Percentiles rank a stretch among this genome's conserved stretches.
phyloP scores from a whole-genome alignment of 805 yeast species.

The Candida koratica region DNA sequence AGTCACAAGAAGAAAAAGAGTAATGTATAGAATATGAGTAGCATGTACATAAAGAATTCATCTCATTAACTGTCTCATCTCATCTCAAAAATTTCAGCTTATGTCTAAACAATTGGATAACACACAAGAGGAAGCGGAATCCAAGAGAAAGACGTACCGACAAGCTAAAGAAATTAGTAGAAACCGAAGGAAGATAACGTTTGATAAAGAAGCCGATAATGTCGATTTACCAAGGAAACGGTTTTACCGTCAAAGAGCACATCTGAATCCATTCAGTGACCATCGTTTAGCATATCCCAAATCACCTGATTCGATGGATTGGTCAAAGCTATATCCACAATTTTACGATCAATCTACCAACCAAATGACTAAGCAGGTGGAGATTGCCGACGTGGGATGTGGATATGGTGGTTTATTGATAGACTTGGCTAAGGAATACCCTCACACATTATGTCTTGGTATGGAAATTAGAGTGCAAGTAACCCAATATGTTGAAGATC shows the following conservation, averaged over 20 bases:
- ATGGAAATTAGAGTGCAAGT: conserved; percentile 99
- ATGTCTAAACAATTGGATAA: conserved; percentile 6
- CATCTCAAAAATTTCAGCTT: conserved; percentile 11
- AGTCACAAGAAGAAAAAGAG: conserved; percentile 9
- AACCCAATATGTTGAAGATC: conserved; percentile 92
- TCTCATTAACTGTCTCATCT: too few species aligned
- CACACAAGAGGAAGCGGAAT: conserved; percentile 26
- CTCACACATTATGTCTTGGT: conserved; percentile 74
- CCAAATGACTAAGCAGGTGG: conserved; percentile 53
- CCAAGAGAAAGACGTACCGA: conserved; percentile 49
- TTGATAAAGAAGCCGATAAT: conserved; percentile 27
- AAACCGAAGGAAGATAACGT: conserved; percentile 41
- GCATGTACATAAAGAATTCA: not conserved
- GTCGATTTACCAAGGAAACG: conserved; percentile 73
- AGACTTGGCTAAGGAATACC: conserved; percentile 73
- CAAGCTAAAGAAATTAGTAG: conserved; percentile 31
- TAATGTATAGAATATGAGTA: conserved; percentile 1
- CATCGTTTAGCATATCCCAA: conserved; percentile 86
- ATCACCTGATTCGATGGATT: conserved; percentile 80
- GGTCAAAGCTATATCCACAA: conserved; percentile 74
- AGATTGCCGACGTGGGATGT: conserved; percentile 95
- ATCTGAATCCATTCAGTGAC: conserved; percentile 95
- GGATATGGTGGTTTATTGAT: conserved; percentile 93
- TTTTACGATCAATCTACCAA: conserved; percentile 41
- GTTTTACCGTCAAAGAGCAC: conserved; percentile 94